Evolutionary conservation across 768 basidiomycete species (phyloP), one percentile per base, ranked within the genome.

Genomic region (Tulasnella sp.): DNA sequence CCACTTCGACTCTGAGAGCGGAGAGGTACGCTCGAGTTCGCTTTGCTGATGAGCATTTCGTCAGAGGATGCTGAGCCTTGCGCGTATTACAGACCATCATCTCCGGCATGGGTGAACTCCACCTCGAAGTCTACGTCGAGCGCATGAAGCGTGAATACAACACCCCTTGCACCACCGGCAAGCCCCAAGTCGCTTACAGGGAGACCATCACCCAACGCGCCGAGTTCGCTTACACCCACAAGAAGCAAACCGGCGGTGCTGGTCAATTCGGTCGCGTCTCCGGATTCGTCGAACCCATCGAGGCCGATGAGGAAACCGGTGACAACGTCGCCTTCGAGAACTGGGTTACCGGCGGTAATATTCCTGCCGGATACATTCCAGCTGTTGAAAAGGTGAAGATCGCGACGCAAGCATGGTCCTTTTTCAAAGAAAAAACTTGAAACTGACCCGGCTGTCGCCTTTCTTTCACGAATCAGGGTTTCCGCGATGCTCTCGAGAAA

Each of bases 51-150:
- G 14, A 68, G 72, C 46, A 74, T 12, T 78, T 44, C 71, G n/a
- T 79, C 74, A 16, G 56, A 36, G 58, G 74, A 52, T 10, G 12
- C 56, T 75, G 12, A 76, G 56, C 12, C 19, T 34, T 40, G 5
- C 19, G 5, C 14, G 10, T 14, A 16, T 27, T 48, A 31, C 42
- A 81, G 80, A 81, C 80, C 21, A 81, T 99, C 85, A 98, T 99
- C 82, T 98, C 97, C 40, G 98, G 98, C 31, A 99, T 99, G 98
- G 98, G 98, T 36, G 98, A 99, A 85, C 90, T 99, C 24, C 98
- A 99, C 84, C 90, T 99, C 34, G 98, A 99, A 84, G 97, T 99
- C 84, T 99, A 99, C 86, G 96, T 98, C 80, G 98, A 99, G 85
- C 95, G 98, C 56, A 98, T 99, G 96, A 92, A 92, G 82, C 94